A percentile compares a stretch with the other conserved stretches of the same genome.
Conservation (phyloP, 2,329 filamentous ascomycete species). For the Ascosphaera aggregata region DNA sequence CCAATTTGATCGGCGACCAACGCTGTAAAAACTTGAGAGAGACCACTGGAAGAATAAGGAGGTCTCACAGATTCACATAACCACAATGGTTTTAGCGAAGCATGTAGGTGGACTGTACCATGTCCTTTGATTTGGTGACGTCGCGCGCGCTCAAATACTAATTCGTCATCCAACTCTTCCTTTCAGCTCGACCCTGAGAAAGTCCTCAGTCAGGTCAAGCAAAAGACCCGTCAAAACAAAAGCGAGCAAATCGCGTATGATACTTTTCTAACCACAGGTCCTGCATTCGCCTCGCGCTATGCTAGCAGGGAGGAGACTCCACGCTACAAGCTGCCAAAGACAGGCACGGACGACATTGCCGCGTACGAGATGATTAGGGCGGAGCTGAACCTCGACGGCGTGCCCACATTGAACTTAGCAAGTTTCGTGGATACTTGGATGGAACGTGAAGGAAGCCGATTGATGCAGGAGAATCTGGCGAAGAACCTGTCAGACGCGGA, state of each 20-base stretch:
- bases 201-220: background rate
- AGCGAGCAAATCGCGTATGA: slow-evolving; percentile 10
- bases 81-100: background rate
- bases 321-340: slow-evolving; percentile 12
- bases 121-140: background rate
- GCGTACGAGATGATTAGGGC: slow-evolving; percentile 40
- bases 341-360: slow-evolving; percentile 26
- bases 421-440: slow-evolving; percentile 51
- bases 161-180: background rate
- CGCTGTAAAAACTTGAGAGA: background rate
- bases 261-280: slow-evolving; percentile 8
- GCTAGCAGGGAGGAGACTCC: slow-evolving; percentile 12
- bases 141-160: background rate
- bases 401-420: slow-evolving; percentile 24
- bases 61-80: too few relatives aligned
- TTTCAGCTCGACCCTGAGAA: background rate
- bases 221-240: slow-evolving; percentile 8
- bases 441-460: slow-evolving; percentile 38
- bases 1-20: too few relatives aligned
- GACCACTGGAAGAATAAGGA: background rate
- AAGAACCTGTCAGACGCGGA: slow-evolving; percentile 55
- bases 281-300: slow-evolving; percentile 14
- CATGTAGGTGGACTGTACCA: background rate
- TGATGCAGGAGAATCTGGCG: slow-evolving; percentile 43
- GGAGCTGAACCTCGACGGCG: slow-evolving; percentile 40